Conservation (phyloP, 805 yeast genomes). For the Myxozyma udenii region DNA sequence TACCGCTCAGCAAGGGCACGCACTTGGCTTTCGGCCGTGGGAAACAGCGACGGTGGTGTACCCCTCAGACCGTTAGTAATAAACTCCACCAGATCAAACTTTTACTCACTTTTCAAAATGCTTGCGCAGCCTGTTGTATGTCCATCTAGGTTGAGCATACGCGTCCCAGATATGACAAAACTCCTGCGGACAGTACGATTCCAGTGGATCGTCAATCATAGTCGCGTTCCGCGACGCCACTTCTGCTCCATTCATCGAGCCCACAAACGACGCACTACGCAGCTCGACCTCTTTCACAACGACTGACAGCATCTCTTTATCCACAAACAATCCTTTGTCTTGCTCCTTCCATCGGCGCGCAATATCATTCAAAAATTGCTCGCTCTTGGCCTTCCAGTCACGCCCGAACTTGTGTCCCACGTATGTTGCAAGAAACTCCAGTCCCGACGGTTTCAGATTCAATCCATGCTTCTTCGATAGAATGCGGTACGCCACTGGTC, state of each 20-base stretch:
- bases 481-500: slow-evolving; percentile 89
- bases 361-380: slow-evolving; percentile 66
- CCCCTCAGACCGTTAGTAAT: slow-evolving; percentile 7
- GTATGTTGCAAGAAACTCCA: slow-evolving; percentile 66
- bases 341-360: slow-evolving; percentile 85
- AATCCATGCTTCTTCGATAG: slow-evolving; percentile 90
- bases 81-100: neutral
- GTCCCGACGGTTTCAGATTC: slow-evolving; percentile 81
- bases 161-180: slow-evolving; percentile 67
- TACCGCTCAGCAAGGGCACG: slow-evolving; percentile 38
- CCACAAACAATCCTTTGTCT: slow-evolving; percentile 81
- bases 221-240: slow-evolving; percentile 1
- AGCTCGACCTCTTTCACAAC: slow-evolving; percentile 58
- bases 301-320: slow-evolving; percentile 62
- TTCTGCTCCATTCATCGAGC: neutral
- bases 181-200: slow-evolving; percentile 40
- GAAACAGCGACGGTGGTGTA: slow-evolving; percentile 13
- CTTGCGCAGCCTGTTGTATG: slow-evolving; percentile 56
- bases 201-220: slow-evolving; percentile 26
- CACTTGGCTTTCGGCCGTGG: slow-evolving; percentile 50
- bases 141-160: slow-evolving; percentile 59
- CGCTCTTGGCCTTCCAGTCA: slow-evolving; percentile 77
- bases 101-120: slow-evolving; percentile 27
- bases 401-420: slow-evolving; percentile 76
- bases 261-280: slow-evolving; percentile 34